Evolutionary conservation across 371 early-diverging fungal species (phyloP), one percentile per base, ranked within the genome.

Genomic region (Mucor velutinosus): DNA sequence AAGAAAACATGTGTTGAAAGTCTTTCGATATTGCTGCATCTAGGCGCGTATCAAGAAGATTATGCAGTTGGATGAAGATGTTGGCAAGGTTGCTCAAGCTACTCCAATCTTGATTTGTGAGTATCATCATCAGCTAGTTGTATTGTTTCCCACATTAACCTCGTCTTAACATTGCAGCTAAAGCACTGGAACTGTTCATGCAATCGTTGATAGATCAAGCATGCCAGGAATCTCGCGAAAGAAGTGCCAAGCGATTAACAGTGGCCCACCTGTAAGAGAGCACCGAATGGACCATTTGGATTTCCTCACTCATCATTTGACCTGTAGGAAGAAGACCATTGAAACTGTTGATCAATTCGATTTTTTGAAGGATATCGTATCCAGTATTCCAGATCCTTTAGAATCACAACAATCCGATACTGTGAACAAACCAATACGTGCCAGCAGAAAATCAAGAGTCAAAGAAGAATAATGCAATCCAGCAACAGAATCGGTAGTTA

Each of bases 1-100:
- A 12, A 12, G 15, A 23, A 53, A 27, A 27, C 4, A 11, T 12
- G 53, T 53, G 27, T 53, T 27, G 14, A 53, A 27, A 3, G 17
- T 27, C 27, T 15, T 53, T 53, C 14, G 1, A 11, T 10, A 25
- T 27, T 4, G 14, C 25, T 53, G 14, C 14, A 15, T 14, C 14
- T 85, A 97, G 97, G 98, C 99, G 19, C 91, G 99, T 60, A 99
- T 99, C 78, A 99, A 99, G 77, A 98, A 98, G 88, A 99, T 99
- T 71, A 99, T 99, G 99, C 99, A 99, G 74, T 85, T 92, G 77
- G 99, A 99, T 84, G 99, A 99, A 69, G 99, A 99, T 76, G 97
- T 99, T n/a, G 99, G 99, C 69, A 99, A 99, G 81, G 95, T 99
- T 70, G 94, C 98, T 7, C 95, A 94, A 69, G 96, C 95, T 45